A percentile compares a stretch with the other conserved stretches of the same genome.
Evolutionary conservation across 345 rosid species (phyloP).

Genomic region (Rhizophora apiculata): DNA sequence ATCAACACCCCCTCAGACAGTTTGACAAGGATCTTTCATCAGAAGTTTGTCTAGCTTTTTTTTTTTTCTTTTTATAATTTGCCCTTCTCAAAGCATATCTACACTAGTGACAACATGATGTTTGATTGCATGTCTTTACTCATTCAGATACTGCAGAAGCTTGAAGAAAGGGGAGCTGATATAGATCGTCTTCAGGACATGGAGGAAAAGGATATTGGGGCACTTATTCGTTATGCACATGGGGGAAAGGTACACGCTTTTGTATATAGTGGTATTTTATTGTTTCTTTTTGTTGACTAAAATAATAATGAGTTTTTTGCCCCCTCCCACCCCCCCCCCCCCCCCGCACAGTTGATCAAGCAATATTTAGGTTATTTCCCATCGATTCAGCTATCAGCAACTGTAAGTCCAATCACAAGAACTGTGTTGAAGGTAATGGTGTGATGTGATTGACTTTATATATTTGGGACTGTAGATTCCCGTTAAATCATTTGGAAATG

Average conservation of each 20-base stretch:
- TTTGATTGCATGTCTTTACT: constrained; percentile 24
- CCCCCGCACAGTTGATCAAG: constrained; percentile 96
- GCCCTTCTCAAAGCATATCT: background rate
- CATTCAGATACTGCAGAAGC: constrained; percentile 78
- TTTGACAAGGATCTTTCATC: constrained; percentile 76
- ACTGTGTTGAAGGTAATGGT: constrained; percentile 84
- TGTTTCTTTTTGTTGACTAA: background rate
- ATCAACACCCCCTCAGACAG: constrained; percentile 93
- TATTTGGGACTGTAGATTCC: background rate
- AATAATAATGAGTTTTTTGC: constrained; percentile 4
- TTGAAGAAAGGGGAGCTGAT: constrained; percentile 87
- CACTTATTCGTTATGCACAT: constrained; percentile 84
- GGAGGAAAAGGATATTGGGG: constrained; percentile 93
- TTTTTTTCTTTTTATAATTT: background rate
- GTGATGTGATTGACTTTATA: constrained; percentile 1
- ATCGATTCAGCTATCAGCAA: constrained; percentile 70
- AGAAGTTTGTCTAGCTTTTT: constrained; percentile 53
- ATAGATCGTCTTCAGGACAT: constrained; percentile 81
- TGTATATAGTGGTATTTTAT: background rate
- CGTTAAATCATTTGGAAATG: background rate
- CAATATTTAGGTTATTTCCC: constrained; percentile 84
- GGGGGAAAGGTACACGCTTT: constrained; percentile 71
- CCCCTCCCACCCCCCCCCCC: no score
- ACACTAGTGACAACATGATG: constrained; percentile 14
- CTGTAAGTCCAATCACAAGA: constrained; percentile 94